These are phyloP conservation scores for Pichia eremophila DNA, from an alignment of 805 yeast species.

Conservation along the genomic window DNA sequence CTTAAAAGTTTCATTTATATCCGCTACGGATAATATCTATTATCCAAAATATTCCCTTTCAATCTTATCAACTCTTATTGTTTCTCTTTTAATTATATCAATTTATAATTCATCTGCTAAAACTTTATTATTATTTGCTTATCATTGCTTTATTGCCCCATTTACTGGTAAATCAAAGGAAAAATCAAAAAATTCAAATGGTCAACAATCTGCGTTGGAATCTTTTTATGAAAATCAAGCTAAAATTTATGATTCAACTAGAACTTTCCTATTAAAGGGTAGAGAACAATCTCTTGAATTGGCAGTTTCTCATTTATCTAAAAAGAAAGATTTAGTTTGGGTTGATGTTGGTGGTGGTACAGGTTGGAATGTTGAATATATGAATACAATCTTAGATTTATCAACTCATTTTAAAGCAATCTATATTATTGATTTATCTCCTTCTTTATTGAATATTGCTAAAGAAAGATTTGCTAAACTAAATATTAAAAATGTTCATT, in stretches of 20 bases:
- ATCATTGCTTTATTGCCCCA: constrained; percentile 54
- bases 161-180: constrained; percentile 29
- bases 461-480: constrained; percentile 39
- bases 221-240: constrained; percentile 71
- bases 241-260: constrained; percentile 62
- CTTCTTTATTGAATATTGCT: constrained; percentile 70
- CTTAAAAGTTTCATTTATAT: no score
- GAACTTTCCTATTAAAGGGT: constrained; percentile 59
- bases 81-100: no score
- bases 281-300: constrained; percentile 53
- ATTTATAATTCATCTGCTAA: no score
- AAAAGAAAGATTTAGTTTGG: constrained; percentile 47
- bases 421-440: constrained; percentile 67
- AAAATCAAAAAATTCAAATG: constrained; percentile 19
- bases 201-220: constrained; percentile 57
- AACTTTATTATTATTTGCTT: constrained; percentile 24
- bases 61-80: no score
- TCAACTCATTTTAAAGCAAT: constrained; percentile 48
- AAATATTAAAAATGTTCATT: constrained; percentile 52
- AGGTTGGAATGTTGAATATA: constrained; percentile 70
- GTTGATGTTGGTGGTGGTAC: constrained; percentile 84
- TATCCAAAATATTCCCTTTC: no score
- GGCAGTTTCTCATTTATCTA: constrained; percentile 47
- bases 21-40: no score
- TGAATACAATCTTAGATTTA: constrained; percentile 48